phyloP scores from a whole-genome alignment of 306 rosid genomes.

The Trifolium dubium region DNA sequence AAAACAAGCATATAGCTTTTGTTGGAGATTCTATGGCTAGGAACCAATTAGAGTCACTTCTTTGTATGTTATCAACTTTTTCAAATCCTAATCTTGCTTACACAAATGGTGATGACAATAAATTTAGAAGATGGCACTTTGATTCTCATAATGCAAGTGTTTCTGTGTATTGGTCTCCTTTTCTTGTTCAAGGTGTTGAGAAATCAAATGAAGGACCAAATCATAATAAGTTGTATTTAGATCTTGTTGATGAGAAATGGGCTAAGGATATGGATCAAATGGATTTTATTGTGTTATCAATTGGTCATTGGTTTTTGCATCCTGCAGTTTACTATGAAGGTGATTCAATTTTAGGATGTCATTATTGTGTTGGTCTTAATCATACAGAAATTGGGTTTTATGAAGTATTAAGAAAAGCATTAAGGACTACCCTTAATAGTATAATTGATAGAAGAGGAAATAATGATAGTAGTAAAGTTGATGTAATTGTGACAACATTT shows the following conservation, averaged over 20 bases:
- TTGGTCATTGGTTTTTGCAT: slow-evolving; percentile 93
- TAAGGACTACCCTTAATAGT: slow-evolving; percentile 60
- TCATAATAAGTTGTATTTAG: slow-evolving; percentile 64
- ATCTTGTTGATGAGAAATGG: slow-evolving; percentile 84
- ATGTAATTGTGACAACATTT: slow-evolving; percentile 74
- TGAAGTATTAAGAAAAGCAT: slow-evolving; percentile 72
- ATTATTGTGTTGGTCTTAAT: slow-evolving; percentile 78
- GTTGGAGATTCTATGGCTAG: slow-evolving; percentile 97
- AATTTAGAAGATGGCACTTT: slow-evolving; percentile 75
- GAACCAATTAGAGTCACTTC: slow-evolving; percentile 91
- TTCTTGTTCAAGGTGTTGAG: slow-evolving; percentile 77
- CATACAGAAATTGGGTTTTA: slow-evolving; percentile 88
- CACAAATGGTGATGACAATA: slow-evolving; percentile 59
- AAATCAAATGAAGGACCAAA: slow-evolving; percentile 59
- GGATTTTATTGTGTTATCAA: slow-evolving; percentile 64
- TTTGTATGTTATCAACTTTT: slow-evolving; percentile 71
- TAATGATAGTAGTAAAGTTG: slow-evolving; percentile 22
- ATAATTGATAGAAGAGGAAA: slow-evolving; percentile 56
- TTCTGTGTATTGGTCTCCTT: slow-evolving; percentile 91
- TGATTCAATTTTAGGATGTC: slow-evolving; percentile 71
- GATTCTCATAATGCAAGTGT: slow-evolving; percentile 60
- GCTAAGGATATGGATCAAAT: slow-evolving; percentile 59
- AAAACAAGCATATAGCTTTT: slow-evolving; percentile 76
- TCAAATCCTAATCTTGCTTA: slow-evolving; percentile 67
- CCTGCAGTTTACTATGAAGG: slow-evolving; percentile 84